phyloP scores from a whole-genome alignment of 225 moss, liverwort and hornwort genomes.

The Antitrichia curtipendula region DNA sequence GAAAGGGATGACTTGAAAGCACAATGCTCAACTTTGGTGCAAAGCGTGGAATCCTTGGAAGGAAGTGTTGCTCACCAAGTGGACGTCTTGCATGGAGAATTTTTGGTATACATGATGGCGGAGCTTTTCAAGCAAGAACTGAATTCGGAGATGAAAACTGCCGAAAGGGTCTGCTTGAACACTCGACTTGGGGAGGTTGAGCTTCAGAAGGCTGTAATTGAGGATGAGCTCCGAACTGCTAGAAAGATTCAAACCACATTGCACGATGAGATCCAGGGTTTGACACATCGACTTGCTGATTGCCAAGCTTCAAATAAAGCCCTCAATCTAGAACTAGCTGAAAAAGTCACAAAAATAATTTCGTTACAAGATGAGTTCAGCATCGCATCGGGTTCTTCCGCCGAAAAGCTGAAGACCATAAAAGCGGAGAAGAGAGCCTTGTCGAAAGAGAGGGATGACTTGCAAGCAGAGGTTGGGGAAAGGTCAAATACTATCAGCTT shows the following conservation, averaged over 20 bases:
- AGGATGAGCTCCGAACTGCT: neutral
- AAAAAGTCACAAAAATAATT: neutral
- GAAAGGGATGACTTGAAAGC: neutral
- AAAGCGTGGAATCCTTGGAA: neutral
- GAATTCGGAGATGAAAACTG: neutral
- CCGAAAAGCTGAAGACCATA: neutral
- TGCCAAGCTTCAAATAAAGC: neutral
- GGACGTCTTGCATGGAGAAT: neutral
- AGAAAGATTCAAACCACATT: neutral
- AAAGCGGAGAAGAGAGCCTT: neutral
- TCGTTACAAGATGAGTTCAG: neutral
- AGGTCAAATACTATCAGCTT: neutral
- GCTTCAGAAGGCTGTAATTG: neutral
- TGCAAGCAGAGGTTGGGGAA: neutral
- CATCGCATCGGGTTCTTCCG: neutral
- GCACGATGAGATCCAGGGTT: neutral
- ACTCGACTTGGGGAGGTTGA: neutral
- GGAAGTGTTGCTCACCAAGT: neutral
- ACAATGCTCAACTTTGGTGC: neutral
- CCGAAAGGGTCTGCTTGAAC: neutral
- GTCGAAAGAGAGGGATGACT: neutral
- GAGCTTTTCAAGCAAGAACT: neutral
- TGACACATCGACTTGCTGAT: neutral
- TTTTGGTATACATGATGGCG: slow-evolving; percentile 4
- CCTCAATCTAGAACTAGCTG: neutral